phyloP scores from a whole-genome alignment of 2,329 filamentous ascomycete genomes.

The Bipolaris victoriae region DNA sequence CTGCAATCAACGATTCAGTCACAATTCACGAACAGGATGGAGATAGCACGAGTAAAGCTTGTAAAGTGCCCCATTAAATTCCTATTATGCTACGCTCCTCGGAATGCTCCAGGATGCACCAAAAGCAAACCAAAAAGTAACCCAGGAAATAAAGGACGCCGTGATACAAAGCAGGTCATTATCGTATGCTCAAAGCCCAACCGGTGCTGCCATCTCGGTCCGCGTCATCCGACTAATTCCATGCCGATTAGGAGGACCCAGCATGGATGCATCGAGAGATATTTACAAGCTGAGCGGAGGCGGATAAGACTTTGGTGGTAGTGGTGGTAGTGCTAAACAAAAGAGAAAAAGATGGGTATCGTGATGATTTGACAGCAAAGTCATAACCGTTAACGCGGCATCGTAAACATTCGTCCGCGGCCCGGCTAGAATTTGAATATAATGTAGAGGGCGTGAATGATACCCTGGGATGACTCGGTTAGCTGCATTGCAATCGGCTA shows the following conservation, averaged over 20 bases:
- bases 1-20: background rate
- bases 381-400: constrained; percentile 20
- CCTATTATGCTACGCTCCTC: constrained; percentile 15
- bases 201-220: constrained; percentile 1
- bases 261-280: constrained; percentile 5
- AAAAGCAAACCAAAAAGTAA: constrained; percentile 2
- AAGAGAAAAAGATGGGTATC: constrained; percentile 43
- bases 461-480: constrained; percentile 54
- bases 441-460: constrained; percentile 93
- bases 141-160: constrained; percentile 21
- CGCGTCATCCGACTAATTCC: constrained; percentile 3
- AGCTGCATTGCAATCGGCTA: constrained; percentile 10
- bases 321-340: constrained; percentile 11
- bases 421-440: constrained; percentile 80
- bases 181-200: constrained; percentile 13
- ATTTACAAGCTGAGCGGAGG: background rate
- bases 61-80: constrained; percentile 19
- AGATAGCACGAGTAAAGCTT: background rate
- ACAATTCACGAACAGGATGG: background rate
- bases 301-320: constrained; percentile 1
- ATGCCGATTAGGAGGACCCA: background rate
- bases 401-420: constrained; percentile 16
- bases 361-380: constrained; percentile 31
- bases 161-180: constrained; percentile 15
- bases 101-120: constrained; percentile 7